Conservation (phyloP, 495 filamentous ascomycete genomes). For the Baudoinia panamericana region DNA sequence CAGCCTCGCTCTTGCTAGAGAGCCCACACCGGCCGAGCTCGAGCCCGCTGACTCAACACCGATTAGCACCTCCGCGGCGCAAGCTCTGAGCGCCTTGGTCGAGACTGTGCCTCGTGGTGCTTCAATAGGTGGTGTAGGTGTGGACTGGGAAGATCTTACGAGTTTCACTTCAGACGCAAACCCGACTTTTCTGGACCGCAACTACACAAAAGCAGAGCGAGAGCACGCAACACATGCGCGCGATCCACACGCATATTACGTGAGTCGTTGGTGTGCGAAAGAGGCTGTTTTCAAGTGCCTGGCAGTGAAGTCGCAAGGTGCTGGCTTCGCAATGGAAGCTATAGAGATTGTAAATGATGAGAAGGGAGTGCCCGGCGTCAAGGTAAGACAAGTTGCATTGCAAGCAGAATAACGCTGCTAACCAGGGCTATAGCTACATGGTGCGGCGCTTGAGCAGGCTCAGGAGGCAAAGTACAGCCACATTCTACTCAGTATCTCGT, state of each 20-base stretch:
- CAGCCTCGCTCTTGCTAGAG: too few species aligned
- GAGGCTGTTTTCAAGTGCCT: conserved; percentile 94
- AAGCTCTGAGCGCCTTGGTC: conserved; percentile 69
- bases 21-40: too few species aligned
- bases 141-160: conserved; percentile 69
- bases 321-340: conserved; percentile 77
- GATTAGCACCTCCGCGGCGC: too few species aligned
- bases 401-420: too few species aligned
- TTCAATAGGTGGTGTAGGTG: too few species aligned
- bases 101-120: conserved; percentile 83
- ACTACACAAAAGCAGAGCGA: conserved; percentile 73
- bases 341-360: conserved; percentile 78
- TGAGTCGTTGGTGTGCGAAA: conserved; percentile 87
- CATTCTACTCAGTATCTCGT: conserved; percentile 80
- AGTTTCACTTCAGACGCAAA: conserved; percentile 63
- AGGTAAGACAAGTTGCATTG: conserved; percentile 54
- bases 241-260: conserved; percentile 66
- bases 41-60: too few species aligned
- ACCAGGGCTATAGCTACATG: conserved; percentile 55
- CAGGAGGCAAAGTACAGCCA: conserved; percentile 69
- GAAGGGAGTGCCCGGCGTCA: conserved; percentile 66
- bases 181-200: conserved; percentile 80
- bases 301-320: conserved; percentile 67
- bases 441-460: conserved; percentile 63
- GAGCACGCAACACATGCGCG: conserved; percentile 68